Conservation (phyloP, 2,329 filamentous ascomycete species). For the Ophiostoma pallidulum region DNA sequence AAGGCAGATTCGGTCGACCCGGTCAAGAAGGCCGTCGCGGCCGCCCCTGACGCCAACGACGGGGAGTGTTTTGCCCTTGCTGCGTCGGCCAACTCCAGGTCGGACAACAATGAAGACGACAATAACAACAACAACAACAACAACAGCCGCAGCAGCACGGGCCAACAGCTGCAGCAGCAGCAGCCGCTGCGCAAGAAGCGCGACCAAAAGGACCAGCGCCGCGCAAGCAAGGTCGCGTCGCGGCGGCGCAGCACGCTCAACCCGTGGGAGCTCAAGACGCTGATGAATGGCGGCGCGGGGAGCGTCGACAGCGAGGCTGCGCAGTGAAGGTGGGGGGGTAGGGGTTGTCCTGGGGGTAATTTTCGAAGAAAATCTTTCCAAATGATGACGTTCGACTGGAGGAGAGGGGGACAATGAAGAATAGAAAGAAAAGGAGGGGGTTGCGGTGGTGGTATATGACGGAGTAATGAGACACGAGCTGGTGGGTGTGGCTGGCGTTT, state of each 20-base stretch:
- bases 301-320: not conserved
- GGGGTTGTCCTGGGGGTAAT: no score
- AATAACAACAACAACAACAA: no score
- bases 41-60: not conserved
- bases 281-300: conserved; percentile 39
- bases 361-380: no score
- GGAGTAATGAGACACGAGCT: no score
- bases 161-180: conserved; percentile 5
- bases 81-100: not conserved
- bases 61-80: not conserved
- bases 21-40: conserved; percentile 8
- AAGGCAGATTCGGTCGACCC: conserved; percentile 9
- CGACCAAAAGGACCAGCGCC: conserved; percentile 26
- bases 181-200: conserved; percentile 39
- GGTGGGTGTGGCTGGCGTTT: no score
- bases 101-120: no score
- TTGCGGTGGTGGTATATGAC: no score
- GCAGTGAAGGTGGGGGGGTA: not conserved
- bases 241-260: conserved; percentile 65
- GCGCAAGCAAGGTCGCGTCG: conserved; percentile 45
- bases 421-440: no score
- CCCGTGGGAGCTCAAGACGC: conserved; percentile 61
- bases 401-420: no score
- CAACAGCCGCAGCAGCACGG: no score
- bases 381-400: no score